phyloP scores from a whole-genome alignment of 2,329 filamentous ascomycete species.

The Zymoseptoria ardabiliae region DNA sequence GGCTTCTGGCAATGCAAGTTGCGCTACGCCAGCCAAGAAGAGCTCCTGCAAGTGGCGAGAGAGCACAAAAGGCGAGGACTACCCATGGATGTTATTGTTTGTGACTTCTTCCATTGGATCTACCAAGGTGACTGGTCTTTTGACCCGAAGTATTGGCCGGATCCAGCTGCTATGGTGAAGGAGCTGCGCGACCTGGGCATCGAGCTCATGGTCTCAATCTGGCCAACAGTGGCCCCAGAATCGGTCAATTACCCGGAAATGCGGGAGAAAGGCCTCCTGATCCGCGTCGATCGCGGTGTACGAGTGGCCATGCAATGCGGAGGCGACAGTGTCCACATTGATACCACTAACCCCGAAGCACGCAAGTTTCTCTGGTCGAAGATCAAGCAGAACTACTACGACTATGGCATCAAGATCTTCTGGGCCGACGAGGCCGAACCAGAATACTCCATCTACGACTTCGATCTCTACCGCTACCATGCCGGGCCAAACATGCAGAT shows the following conservation, averaged over 20 bases:
- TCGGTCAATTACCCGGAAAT: conserved; percentile 57
- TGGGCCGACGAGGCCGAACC: conserved; percentile 66
- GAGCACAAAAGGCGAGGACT: conserved; percentile 51
- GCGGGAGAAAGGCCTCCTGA: conserved; percentile 53
- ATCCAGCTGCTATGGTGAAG: conserved; percentile 58
- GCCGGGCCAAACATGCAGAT: conserved; percentile 47
- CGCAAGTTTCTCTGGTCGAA: conserved; percentile 54
- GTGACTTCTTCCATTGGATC: conserved; percentile 63
- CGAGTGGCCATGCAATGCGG: conserved; percentile 49
- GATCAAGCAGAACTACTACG: conserved; percentile 53
- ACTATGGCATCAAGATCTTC: conserved; percentile 56
- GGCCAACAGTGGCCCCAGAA: conserved; percentile 56
- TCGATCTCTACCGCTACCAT: conserved; percentile 58
- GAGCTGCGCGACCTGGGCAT: conserved; percentile 53
- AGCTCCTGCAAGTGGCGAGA: conserved; percentile 52
- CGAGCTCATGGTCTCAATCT: conserved; percentile 63
- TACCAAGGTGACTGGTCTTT: conserved; percentile 62
- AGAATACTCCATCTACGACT: conserved; percentile 58
- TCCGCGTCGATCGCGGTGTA: conserved; percentile 54
- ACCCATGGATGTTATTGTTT: conserved; percentile 58
- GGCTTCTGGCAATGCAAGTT: conserved; percentile 65
- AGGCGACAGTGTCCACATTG: conserved; percentile 54
- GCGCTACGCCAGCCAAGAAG: conserved; percentile 58
- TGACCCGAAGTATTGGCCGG: conserved; percentile 51
- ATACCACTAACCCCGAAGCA: conserved; percentile 55